phyloP scores from a whole-genome alignment of 805 yeast species.

The Maudiozyma saulgeensis region DNA sequence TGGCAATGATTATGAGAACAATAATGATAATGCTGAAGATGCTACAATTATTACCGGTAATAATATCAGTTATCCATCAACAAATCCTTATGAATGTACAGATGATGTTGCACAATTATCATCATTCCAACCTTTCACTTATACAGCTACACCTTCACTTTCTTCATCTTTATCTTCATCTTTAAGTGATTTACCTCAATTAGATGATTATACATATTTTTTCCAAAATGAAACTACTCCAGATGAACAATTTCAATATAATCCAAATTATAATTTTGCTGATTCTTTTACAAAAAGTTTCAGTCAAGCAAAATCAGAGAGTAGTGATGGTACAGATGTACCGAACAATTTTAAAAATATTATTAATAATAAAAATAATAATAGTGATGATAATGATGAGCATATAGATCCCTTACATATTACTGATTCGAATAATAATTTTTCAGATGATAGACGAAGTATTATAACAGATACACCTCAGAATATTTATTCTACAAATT shows the following conservation, averaged over 20 bases:
- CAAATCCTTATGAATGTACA: not conserved
- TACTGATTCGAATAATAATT: constrained; percentile 4
- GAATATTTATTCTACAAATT: not conserved
- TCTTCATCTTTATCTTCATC: constrained; percentile 10
- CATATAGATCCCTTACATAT: constrained; percentile 2
- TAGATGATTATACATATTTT: constrained; percentile 11
- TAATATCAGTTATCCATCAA: not conserved
- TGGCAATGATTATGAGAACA: not conserved
- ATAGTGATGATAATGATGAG: not conserved
- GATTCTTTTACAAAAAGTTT: not conserved
- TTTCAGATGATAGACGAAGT: constrained; percentile 14
- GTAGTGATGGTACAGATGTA: not conserved
- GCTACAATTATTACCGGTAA: not conserved
- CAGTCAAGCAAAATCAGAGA: not conserved
- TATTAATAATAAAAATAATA: not conserved
- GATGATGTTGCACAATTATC: not conserved
- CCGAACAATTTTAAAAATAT: not conserved
- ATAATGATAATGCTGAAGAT: not conserved
- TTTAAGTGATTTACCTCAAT: constrained; percentile 14
- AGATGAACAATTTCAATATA: constrained; percentile 2
- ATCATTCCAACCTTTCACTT: not conserved
- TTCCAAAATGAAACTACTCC: constrained; percentile 4
- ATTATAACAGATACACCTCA: constrained; percentile 12
- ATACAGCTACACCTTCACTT: constrained; percentile 5
- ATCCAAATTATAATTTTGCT: not conserved